Percentiles rank a stretch among this genome's conserved stretches.
phyloP scores from a whole-genome alignment of 2,329 filamentous ascomycete species.

The Fusarium euwallaceae region DNA sequence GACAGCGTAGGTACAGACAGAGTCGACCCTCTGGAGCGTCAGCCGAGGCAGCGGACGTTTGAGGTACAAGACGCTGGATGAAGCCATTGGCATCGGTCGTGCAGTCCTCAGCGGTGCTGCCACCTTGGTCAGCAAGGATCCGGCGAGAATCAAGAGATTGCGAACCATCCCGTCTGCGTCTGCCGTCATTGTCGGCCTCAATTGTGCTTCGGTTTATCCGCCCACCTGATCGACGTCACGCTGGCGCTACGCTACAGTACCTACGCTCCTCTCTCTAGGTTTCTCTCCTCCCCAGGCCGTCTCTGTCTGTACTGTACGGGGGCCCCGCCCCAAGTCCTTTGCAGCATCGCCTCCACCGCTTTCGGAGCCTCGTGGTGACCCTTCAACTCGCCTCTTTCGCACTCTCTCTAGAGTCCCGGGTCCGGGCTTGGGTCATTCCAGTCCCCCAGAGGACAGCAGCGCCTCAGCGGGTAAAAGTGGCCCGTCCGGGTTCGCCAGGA shows the following conservation, averaged over 20 bases:
- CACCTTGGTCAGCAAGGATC: conserved; percentile 5
- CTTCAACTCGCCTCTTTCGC: conserved; percentile 9
- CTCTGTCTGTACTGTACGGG: background rate
- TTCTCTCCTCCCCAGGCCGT: background rate
- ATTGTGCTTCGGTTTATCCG: conserved; percentile 39
- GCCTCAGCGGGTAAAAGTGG: conserved; percentile 47
- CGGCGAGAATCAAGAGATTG: conserved; percentile 28
- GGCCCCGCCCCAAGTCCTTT: conserved; percentile 8
- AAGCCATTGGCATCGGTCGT: conserved; percentile 24
- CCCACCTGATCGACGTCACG: conserved; percentile 43
- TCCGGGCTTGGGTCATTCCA: conserved; percentile 41
- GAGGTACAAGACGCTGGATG: background rate
- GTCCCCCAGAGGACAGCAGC: conserved; percentile 26
- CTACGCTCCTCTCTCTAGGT: conserved; percentile 3
- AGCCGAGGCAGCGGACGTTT: conserved; percentile 34
- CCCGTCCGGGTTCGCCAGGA: conserved; percentile 34
- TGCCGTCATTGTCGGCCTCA: conserved; percentile 41
- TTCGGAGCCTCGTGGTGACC: conserved; percentile 47
- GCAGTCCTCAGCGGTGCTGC: conserved; percentile 4
- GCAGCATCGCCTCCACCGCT: conserved; percentile 43
- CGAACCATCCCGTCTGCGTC: conserved; percentile 7
- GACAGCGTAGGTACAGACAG: conserved; percentile 6
- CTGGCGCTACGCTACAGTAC: conserved; percentile 16
- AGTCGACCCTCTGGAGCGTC: conserved; percentile 29
- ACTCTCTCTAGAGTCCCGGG: conserved; percentile 12